Conservation (phyloP, 495 filamentous ascomycete genomes). For the Hypoxylon subgilvum region DNA sequence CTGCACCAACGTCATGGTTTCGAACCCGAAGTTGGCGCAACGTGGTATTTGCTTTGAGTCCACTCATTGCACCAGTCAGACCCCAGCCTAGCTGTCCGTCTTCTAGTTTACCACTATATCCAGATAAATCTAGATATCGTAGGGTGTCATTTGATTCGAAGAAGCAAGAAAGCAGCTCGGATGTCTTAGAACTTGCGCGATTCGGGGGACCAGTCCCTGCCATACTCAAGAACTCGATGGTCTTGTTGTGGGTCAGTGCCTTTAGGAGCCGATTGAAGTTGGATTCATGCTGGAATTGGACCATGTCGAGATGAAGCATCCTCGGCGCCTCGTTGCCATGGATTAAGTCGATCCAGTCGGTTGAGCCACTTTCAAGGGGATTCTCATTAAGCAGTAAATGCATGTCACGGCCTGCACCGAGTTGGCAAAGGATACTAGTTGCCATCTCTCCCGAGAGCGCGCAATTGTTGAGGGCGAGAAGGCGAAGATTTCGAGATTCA, state of each 20-base stretch:
- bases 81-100: slow-evolving; percentile 83
- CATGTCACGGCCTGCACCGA: slow-evolving; percentile 68
- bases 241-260: slow-evolving; percentile 74
- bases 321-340: slow-evolving; percentile 75
- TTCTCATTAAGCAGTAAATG: slow-evolving; percentile 84
- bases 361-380: slow-evolving; percentile 64
- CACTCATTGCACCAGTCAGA: slow-evolving; percentile 76
- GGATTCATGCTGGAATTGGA: slow-evolving; percentile 78
- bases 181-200: slow-evolving; percentile 75
- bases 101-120: slow-evolving; percentile 87
- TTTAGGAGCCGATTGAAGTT: slow-evolving; percentile 75
- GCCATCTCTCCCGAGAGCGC: slow-evolving; percentile 78
- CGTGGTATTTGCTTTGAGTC: slow-evolving; percentile 75
- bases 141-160: slow-evolving; percentile 81
- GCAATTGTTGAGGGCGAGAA: slow-evolving; percentile 78
- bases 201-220: slow-evolving; percentile 85
- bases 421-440: slow-evolving; percentile 77
- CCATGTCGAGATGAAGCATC: slow-evolving; percentile 79
- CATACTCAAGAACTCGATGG: slow-evolving; percentile 81
- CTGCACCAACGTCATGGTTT: slow-evolving; percentile 55
- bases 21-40: slow-evolving; percentile 79
- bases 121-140: slow-evolving; percentile 81
- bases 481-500: slow-evolving; percentile 68
- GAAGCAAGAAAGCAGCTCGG: slow-evolving; percentile 71
- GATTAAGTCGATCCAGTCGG: slow-evolving; percentile 71